phyloP scores from a whole-genome alignment of 2,329 filamentous ascomycete genomes.

The Colletotrichum sp. region DNA sequence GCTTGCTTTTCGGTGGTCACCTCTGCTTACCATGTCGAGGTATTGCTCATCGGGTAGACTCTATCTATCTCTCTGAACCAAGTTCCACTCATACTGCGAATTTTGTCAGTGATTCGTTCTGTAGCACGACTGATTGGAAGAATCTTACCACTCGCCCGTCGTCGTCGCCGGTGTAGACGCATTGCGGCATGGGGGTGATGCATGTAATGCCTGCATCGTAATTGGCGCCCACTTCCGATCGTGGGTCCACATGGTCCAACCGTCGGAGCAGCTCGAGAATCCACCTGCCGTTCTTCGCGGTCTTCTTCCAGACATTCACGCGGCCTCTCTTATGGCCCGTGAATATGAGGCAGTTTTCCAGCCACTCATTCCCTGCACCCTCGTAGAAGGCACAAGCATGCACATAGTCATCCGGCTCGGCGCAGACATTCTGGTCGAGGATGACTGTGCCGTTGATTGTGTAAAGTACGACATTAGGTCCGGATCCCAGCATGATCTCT shows the following conservation, averaged over 20 bases:
- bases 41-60: slow-evolving; percentile 29
- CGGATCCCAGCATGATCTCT: slow-evolving; percentile 85
- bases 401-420: slow-evolving; percentile 73
- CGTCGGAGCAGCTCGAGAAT: slow-evolving; percentile 79
- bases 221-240: slow-evolving; percentile 63
- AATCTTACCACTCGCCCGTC: slow-evolving; percentile 79
- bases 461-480: slow-evolving; percentile 77
- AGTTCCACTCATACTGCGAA: slow-evolving; percentile 67
- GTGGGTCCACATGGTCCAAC: slow-evolving; percentile 79
- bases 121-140: accelerated
- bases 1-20: slow-evolving; percentile 2
- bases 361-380: slow-evolving; percentile 87
- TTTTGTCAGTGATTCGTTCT: slow-evolving; percentile 1
- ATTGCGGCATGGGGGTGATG: slow-evolving; percentile 80
- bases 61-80: slow-evolving; percentile 63
- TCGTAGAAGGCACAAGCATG: slow-evolving; percentile 92
- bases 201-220: slow-evolving; percentile 79
- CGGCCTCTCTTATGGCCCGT: slow-evolving; percentile 86
- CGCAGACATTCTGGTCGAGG: slow-evolving; percentile 82
- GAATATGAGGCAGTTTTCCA: slow-evolving; percentile 84
- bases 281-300: slow-evolving; percentile 69
- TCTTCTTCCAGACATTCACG: slow-evolving; percentile 77
- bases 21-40: background rate
- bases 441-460: slow-evolving; percentile 87
- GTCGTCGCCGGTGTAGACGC: slow-evolving; percentile 94